phyloP scores from a whole-genome alignment of 192 early-diverging fungal genomes.

The Ambispora gerdemannii region DNA sequence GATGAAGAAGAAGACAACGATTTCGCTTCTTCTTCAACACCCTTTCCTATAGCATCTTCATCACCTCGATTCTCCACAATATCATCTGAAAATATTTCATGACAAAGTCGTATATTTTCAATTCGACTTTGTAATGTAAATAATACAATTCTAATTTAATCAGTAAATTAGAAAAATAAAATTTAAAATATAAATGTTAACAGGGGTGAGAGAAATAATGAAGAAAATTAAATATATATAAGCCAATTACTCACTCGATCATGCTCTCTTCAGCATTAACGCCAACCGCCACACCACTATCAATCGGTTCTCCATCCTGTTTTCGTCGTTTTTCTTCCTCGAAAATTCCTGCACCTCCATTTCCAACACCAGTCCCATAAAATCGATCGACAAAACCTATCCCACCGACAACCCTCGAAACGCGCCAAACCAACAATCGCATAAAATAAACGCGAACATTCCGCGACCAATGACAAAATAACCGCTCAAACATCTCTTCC shows the following conservation, averaged over 20 bases:
- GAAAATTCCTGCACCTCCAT: background rate
- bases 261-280: slow-evolving; percentile 10
- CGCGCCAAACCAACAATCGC: slow-evolving; percentile 44
- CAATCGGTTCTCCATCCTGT: background rate
- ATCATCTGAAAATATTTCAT: slow-evolving; percentile 13
- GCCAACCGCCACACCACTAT: slow-evolving; percentile 5
- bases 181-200: background rate
- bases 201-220: background rate
- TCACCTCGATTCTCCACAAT: background rate
- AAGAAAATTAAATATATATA: background rate
- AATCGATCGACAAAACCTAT: too few species aligned
- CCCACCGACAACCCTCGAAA: slow-evolving; percentile 34
- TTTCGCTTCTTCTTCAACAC: background rate
- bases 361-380: too few species aligned
- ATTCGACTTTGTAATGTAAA: slow-evolving; percentile 13
- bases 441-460: slow-evolving; percentile 52
- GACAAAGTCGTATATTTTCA: slow-evolving; percentile 1
- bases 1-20: background rate
- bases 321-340: slow-evolving; percentile 14
- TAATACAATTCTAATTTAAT: background rate
- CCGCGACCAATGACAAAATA: slow-evolving; percentile 50
- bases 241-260: slow-evolving; percentile 15
- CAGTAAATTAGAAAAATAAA: background rate
- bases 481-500: slow-evolving; percentile 43
- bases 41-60: slow-evolving; percentile 5